Percentiles rank a stretch among this genome's conserved stretches.
Conservation (phyloP, 73 alveolate species). For the Tetrahymena elliotti region DNA sequence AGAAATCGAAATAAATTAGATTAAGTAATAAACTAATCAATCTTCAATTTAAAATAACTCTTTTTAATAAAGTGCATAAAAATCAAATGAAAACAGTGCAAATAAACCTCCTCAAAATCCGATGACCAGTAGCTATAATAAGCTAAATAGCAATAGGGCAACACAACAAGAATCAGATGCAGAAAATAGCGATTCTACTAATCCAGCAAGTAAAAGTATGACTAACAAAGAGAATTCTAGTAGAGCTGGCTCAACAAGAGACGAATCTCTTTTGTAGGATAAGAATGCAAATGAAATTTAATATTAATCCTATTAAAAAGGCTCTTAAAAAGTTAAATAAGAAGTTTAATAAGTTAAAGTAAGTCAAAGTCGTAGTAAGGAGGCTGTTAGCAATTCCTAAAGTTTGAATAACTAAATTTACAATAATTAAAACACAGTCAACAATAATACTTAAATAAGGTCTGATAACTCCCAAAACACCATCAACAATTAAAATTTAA, state of each 20-base stretch:
- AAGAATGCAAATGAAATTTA: background rate
- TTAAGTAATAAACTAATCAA: background rate
- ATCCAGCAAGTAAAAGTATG: background rate
- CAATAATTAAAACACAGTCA: background rate
- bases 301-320: background rate
- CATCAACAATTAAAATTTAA: background rate
- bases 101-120: background rate
- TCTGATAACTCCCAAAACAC: background rate
- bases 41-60: background rate
- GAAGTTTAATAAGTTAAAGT: background rate
- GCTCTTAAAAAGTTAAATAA: background rate
- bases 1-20: background rate
- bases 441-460: background rate
- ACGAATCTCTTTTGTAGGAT: background rate
- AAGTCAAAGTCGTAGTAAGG: background rate
- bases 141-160: background rate
- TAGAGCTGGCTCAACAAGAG: background rate
- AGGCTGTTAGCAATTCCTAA: background rate
- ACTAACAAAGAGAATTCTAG: background rate
- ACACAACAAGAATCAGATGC: background rate
- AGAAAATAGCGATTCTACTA: background rate
- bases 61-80: background rate
- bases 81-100: background rate
- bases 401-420: background rate
- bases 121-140: background rate